These are phyloP conservation scores for Linum trigynum DNA, from an alignment of 345 rosid genomes.

Conservation along the genomic window DNA sequence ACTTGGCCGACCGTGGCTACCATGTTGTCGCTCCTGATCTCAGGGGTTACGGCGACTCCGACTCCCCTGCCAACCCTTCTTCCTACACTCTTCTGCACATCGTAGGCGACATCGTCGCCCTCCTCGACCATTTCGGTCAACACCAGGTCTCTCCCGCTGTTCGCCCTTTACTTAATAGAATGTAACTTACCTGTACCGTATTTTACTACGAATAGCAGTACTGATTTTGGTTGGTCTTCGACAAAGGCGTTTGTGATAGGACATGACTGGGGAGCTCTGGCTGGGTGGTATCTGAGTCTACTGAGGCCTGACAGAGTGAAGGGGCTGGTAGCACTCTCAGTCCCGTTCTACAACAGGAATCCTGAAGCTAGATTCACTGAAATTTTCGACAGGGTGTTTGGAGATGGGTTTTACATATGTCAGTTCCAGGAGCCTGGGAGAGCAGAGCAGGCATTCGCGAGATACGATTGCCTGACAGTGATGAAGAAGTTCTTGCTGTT, in stretches of 20 bases:
- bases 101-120: constrained; percentile 44
- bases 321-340: constrained; percentile 37
- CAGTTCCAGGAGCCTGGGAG: constrained; percentile 79
- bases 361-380: constrained; percentile 29
- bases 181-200: neutral
- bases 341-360: constrained; percentile 36
- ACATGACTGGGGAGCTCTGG: constrained; percentile 61
- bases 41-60: constrained; percentile 13
- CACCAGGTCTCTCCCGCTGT: constrained; percentile 27
- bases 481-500: constrained; percentile 60
- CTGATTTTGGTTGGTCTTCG: neutral
- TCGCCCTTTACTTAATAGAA: neutral
- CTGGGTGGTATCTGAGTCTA: constrained; percentile 43
- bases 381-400: constrained; percentile 17
- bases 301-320: constrained; percentile 50
- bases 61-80: neutral
- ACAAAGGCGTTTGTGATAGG: constrained; percentile 56
- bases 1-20: constrained; percentile 46
- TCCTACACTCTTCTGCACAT: constrained; percentile 11
- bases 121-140: constrained; percentile 40
- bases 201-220: neutral
- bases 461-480: constrained; percentile 45
- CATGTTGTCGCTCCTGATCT: constrained; percentile 61
- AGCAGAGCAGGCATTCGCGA: constrained; percentile 59
- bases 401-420: constrained; percentile 47